These are phyloP conservation scores for Wickerhamomyces sp. DNA, from an alignment of 1,139 yeast species.

Conservation along the genomic window DNA sequence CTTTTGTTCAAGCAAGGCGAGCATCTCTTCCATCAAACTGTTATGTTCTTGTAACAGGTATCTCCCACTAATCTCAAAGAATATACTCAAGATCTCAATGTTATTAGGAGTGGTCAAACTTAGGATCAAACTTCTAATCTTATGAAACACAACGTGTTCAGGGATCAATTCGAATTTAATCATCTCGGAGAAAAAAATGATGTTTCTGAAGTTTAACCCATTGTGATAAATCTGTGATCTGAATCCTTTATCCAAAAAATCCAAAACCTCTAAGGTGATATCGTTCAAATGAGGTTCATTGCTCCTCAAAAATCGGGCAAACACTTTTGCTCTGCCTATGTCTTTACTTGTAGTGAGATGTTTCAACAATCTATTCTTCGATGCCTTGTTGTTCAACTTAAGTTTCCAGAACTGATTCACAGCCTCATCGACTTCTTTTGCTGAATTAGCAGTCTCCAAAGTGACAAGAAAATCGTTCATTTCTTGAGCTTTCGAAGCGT, in stretches of 20 bases:
- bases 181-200: conserved; percentile 67
- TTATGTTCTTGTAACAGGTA: conserved; percentile 58
- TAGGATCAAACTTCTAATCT: conserved; percentile 51
- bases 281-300: conserved; percentile 45
- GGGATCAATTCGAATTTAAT: conserved; percentile 78
- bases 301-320: conserved; percentile 65
- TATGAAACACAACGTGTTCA: conserved; percentile 64
- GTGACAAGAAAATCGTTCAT: conserved; percentile 39
- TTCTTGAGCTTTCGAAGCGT: conserved; percentile 33
- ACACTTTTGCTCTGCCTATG: conserved; percentile 38
- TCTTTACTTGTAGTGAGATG: conserved; percentile 47
- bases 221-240: conserved; percentile 53
- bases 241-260: conserved; percentile 53
- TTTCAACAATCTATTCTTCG: conserved; percentile 54
- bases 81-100: conserved; percentile 57
- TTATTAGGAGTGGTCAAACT: conserved; percentile 51
- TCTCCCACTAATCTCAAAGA: conserved; percentile 74
- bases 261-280: conserved; percentile 50
- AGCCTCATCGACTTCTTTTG: conserved; percentile 51
- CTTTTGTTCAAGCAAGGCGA: conserved; percentile 48
- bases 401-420: conserved; percentile 49
- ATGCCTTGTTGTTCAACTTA: conserved; percentile 65
- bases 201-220: conserved; percentile 48
- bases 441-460: conserved; percentile 41
- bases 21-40: conserved; percentile 58